These are phyloP conservation scores for Microsporum audouinii DNA, from an alignment of 2,329 filamentous ascomycete genomes.

Conservation along the genomic window DNA sequence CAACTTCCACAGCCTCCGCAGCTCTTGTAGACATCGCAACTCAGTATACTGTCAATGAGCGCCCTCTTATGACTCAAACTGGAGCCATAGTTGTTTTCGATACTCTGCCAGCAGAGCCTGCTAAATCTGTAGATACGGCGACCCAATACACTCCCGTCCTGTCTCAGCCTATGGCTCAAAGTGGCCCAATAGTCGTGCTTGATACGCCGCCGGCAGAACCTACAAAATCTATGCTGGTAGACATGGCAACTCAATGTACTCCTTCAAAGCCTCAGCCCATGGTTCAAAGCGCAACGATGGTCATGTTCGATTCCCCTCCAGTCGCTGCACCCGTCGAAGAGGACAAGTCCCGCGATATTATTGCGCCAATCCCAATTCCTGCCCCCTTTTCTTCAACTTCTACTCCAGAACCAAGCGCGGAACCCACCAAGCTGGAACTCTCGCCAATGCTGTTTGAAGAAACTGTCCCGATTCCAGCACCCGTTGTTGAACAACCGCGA, in stretches of 20 bases:
- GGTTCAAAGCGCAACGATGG: conserved; percentile 16
- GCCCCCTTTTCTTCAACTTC: conserved; percentile 11
- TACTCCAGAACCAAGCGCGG: conserved; percentile 6
- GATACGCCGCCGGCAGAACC: neutral
- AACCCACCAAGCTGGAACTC: conserved; percentile 20
- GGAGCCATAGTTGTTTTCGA: conserved; percentile 18
- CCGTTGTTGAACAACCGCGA: conserved; percentile 26
- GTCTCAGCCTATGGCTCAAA: neutral
- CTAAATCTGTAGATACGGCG: neutral
- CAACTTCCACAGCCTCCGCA: conserved; percentile 2
- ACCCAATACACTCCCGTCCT: neutral
- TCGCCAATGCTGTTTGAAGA: conserved; percentile 26
- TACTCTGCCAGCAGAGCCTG: conserved; percentile 14
- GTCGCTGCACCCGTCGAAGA: conserved; percentile 18
- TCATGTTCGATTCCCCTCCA: conserved; percentile 26
- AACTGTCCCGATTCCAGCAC: conserved; percentile 34
- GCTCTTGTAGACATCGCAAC: conserved; percentile 30
- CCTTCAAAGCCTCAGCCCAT: neutral
- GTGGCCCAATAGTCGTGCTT: neutral
- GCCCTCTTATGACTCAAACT: conserved; percentile 14
- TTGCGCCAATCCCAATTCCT: neutral
- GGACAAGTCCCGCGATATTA: neutral
- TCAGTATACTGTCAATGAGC: conserved; percentile 33
- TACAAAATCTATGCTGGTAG: neutral
- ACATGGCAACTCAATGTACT: neutral